Conservation (phyloP, 768 basidiomycete species). For the Termitomyces heimii region DNA sequence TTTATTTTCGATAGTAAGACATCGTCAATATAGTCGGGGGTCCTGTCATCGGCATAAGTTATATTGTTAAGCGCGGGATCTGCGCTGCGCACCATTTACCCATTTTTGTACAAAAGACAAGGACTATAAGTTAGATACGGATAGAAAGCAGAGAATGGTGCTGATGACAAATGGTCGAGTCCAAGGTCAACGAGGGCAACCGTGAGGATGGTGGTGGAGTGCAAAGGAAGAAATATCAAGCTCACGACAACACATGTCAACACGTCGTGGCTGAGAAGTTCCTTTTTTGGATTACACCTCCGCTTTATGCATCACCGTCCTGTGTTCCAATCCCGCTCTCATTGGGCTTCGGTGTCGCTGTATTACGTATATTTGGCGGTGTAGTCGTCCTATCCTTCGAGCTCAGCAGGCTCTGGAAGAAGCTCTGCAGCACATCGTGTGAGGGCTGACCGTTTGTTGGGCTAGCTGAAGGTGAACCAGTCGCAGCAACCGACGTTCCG, state of each 20-base stretch:
- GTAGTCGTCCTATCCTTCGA: slow-evolving; percentile 37
- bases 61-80: slow-evolving; percentile 7
- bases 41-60: slow-evolving; percentile 40
- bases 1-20: slow-evolving; percentile 72
- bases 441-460: slow-evolving; percentile 57
- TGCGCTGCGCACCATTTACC: slow-evolving; percentile 57
- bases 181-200: not conserved
- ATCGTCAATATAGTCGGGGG: slow-evolving; percentile 64
- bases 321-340: slow-evolving; percentile 29
- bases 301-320: slow-evolving; percentile 18
- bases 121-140: slow-evolving; percentile 16
- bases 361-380: not conserved
- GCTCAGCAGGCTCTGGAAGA: slow-evolving; percentile 79
- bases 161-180: not conserved
- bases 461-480: slow-evolving; percentile 33
- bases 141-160: not conserved
- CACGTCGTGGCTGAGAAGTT: slow-evolving; percentile 20
- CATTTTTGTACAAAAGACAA: slow-evolving; percentile 35
- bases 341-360: slow-evolving; percentile 24
- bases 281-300: slow-evolving; percentile 11
- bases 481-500: slow-evolving; percentile 26
- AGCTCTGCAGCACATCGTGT: slow-evolving; percentile 81
- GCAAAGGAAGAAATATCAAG: slow-evolving; percentile 20
- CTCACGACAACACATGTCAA: slow-evolving; percentile 27
- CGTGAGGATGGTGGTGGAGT: slow-evolving; percentile 25